Evolutionary conservation across 2,329 filamentous ascomycete genomes (phyloP), one percentile per base, ranked within the genome.

Genomic region (Aschersonia sp.): DNA sequence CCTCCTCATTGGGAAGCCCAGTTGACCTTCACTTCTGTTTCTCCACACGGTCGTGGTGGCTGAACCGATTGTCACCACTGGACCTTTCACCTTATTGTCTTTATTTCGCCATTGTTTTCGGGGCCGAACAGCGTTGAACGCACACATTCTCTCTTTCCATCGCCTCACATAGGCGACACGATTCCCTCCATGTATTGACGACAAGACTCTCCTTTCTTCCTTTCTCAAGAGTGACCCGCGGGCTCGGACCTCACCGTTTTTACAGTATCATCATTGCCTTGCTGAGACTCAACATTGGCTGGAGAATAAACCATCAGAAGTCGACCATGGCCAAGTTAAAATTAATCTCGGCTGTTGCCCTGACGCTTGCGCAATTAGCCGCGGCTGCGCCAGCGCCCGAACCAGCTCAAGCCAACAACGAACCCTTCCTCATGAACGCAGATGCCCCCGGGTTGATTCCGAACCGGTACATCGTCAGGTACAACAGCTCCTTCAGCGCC

Each of bases 401-500:
- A 38, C 35, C 12, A 9, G 12, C 35, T 9, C 7, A 12, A 38
- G 7, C 4, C 4, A n/a, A 45, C 35, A 47, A 52, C 31, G 57
- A 74, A 10, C 69, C 72, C 53, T 61, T 80, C 55, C 62, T 81
- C 56, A 61, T 63, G 55, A 81, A 80, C 58, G 59, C 68, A 2
- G 61, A 69, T 32, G 70, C 69, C 48, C 54, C 54, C 7, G 65
- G 77, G 55, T 61, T 73, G 50, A 71, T 82, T 45, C 64, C 73
- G 38, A 72, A 76, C 64, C 67, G 69, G 45, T 84, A 80, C 62
- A 82, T 84, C 52, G 77, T 82, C 48, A 77, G 83, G 50, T 82
- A 80, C 67, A 77, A 81, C 60, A 67, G 66, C 53, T 72, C 69
- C 48, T 71, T 70, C 54, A 66, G 64, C 51, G 64, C 71, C 29